These are phyloP conservation scores for Trichoderma virens DNA, from an alignment of 495 filamentous ascomycete genomes.

Conservation along the genomic window DNA sequence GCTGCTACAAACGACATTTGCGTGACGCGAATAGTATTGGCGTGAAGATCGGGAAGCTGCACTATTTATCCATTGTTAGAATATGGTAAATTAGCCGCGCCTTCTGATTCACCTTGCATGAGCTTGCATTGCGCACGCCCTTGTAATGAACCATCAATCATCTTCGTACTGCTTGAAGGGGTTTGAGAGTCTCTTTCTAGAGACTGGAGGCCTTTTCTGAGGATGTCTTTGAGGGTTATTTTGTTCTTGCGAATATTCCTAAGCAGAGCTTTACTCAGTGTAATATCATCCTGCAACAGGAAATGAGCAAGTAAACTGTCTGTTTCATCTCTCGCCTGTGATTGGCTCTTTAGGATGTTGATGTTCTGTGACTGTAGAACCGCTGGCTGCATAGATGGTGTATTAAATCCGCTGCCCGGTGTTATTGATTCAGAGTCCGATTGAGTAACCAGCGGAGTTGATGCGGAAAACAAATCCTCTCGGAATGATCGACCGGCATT, in stretches of 20 bases:
- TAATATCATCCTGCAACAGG: neutral
- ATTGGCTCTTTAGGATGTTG: neutral
- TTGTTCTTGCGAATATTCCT: neutral
- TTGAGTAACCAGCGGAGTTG: neutral
- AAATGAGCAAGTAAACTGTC: neutral
- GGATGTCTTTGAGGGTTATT: neutral
- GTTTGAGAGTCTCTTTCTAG: neutral
- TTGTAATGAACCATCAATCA: neutral
- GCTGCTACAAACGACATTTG: constrained; percentile 4
- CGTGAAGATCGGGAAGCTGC: neutral
- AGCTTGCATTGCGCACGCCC: neutral
- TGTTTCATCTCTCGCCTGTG: neutral
- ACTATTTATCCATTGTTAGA: neutral
- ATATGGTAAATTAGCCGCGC: neutral
- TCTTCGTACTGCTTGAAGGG: neutral
- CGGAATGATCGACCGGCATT: neutral
- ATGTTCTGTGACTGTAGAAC: neutral
- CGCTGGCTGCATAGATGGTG: neutral
- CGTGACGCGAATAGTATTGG: neutral
- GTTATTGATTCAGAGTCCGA: neutral
- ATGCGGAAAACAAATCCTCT: neutral
- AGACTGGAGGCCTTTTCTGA: neutral
- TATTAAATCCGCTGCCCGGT: neutral
- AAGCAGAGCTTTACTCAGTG: neutral
- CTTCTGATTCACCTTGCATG: neutral